Evolutionary conservation across 768 basidiomycete genomes (phyloP), one percentile per base, ranked within the genome.

Genomic region (Rhizopogon vesiculosus): DNA sequence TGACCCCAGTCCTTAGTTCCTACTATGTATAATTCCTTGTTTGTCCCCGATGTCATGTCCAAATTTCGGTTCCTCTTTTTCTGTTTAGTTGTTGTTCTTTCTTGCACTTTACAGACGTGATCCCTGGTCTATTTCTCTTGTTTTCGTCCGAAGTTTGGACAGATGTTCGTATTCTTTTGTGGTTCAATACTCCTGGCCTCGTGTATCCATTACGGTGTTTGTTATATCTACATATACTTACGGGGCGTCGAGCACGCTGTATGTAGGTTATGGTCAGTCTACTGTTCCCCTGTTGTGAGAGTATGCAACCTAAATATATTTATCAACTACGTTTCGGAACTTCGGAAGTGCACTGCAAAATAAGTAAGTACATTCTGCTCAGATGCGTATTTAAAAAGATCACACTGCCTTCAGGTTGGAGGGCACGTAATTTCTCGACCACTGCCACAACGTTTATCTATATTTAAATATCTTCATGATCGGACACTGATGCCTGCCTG

Each of bases 401-500:
- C 25, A 25, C 22, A 25, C 25, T 25, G 25, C 25, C 25, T 25
- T 25, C 25, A 25, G 25, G 25, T 33, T 35, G 35, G 9, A 35
- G 35, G 35, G 12, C 35, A 35, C 35, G 7, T 22, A 10, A 41
- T 19, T 19, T 19, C 18, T 22, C 31, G 33, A 48, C 35, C 19
- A 22, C 46, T 18, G 18, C 46, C 15, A 48, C 33, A 13, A 42
- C 7, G 19, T 22, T 18, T 16, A 18, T 29, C 16, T 31, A 25
- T 33, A 39, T 22, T 41, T 39, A 15, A 7, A 38, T 25, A 19
- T 42, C 1, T 42, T 68, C 7, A 51, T 29, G 35, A 62, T 58
- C 82, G 72, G 42, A 81, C 79, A 54, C 80, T 82, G 51, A 90
- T 78, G 0, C 73, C 72, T 12, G 76, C 76, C 5, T 59, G 62